A percentile compares a stretch with the other conserved stretches of the same genome.
Evolutionary conservation across 352 stramenopile species (phyloP).

Genomic region (Phytophthora litchii): DNA sequence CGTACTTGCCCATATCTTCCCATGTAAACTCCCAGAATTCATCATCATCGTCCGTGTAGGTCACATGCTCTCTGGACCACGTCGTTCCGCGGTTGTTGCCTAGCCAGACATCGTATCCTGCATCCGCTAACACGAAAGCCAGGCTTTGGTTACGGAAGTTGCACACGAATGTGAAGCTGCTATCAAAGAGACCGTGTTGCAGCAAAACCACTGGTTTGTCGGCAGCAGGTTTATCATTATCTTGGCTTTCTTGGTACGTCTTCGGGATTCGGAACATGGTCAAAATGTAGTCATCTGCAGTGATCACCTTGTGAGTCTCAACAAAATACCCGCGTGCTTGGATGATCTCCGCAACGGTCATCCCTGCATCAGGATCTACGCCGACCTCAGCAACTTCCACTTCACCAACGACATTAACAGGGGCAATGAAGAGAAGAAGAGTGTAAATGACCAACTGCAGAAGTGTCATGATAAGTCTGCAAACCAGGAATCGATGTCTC

Average conservation of each 20-base stretch:
- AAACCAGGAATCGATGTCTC: not conserved
- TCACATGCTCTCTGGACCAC: slow-evolving; percentile 54
- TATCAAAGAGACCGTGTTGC: slow-evolving; percentile 58
- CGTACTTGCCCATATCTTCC: slow-evolving; percentile 60
- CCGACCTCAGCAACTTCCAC: slow-evolving; percentile 17
- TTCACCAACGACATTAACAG: slow-evolving; percentile 7
- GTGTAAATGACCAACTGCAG: not conserved
- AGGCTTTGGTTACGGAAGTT: slow-evolving; percentile 63
- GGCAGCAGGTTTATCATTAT: not conserved
- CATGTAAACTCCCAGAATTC: slow-evolving; percentile 62
- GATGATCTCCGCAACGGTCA: slow-evolving; percentile 37
- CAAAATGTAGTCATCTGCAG: slow-evolving; percentile 54
- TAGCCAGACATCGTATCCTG: slow-evolving; percentile 63
- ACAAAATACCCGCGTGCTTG: slow-evolving; percentile 45
- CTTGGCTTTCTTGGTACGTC: slow-evolving; percentile 46
- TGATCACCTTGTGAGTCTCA: slow-evolving; percentile 52
- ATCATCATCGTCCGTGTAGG: slow-evolving; percentile 39
- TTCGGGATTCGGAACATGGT: slow-evolving; percentile 61
- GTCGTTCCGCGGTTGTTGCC: slow-evolving; percentile 64
- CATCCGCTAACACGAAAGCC: slow-evolving; percentile 53
- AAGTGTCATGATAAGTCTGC: not conserved
- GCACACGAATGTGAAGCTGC: slow-evolving; percentile 53
- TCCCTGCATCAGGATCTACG: slow-evolving; percentile 34
- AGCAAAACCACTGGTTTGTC: slow-evolving; percentile 54
- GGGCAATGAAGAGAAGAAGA: slow-evolving; percentile 5